Conservation (phyloP, 306 rosid genomes). For the Cicer yamashitae region DNA sequence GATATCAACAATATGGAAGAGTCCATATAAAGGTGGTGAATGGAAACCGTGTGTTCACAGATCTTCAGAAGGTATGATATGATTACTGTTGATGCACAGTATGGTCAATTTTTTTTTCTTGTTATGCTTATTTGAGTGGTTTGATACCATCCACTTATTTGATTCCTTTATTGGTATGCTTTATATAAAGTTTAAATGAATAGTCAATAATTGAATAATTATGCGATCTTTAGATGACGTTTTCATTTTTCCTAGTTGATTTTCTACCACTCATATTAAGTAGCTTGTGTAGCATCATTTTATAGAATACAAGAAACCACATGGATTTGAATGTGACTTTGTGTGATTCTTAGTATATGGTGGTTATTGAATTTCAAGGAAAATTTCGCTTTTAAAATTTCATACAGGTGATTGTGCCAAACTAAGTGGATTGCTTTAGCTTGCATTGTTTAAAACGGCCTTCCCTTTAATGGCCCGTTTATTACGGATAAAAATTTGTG, state of each 20-base stretch:
- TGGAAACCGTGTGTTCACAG: slow-evolving; percentile 74
- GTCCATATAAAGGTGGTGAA: slow-evolving; percentile 57
- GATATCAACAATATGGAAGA: slow-evolving; percentile 84
- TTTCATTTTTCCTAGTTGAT: no score
- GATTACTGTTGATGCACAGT: slow-evolving; percentile 7
- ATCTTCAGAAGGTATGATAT: slow-evolving; percentile 64
- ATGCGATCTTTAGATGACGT: not conserved
- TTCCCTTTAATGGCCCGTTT: no score
- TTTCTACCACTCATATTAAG: no score
- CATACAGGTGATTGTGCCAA: not conserved
- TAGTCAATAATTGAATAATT: not conserved
- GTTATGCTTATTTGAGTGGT: slow-evolving; percentile 31
- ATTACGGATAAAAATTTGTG: no score
- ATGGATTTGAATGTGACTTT: no score
- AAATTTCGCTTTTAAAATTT: not conserved
- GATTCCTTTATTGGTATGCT: not conserved
- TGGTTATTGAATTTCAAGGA: not conserved
- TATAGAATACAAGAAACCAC: no score
- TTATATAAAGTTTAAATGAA: not conserved
- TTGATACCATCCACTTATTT: not conserved
- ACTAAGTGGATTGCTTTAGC: not conserved
- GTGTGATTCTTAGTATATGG: no score
- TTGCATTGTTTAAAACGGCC: not conserved
- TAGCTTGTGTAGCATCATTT: no score
- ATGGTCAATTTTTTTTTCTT: not conserved